Conservation (phyloP, 2,329 filamentous ascomycete species). For the Fusarium coicis region DNA sequence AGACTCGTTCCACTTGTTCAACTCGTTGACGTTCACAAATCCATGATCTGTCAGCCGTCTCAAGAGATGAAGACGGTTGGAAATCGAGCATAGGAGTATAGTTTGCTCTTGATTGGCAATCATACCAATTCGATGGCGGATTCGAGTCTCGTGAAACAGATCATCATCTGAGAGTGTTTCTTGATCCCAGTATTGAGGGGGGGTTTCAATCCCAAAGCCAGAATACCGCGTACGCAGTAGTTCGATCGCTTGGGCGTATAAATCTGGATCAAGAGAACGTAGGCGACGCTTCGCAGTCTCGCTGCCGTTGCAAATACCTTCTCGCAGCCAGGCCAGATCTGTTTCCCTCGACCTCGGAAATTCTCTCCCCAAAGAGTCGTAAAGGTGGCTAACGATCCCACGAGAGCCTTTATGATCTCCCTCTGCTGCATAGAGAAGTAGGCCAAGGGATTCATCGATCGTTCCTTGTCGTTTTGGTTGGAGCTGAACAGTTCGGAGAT, state of each 20-base stretch:
- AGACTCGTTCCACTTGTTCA: not conserved
- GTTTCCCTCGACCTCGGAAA: not conserved
- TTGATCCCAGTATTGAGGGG: not conserved
- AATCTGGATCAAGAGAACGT: not conserved
- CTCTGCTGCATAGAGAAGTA: not conserved
- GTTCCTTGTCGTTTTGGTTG: not conserved
- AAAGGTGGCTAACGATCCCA: not conserved
- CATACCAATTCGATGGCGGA: not conserved
- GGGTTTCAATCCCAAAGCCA: not conserved
- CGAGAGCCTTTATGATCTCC: not conserved
- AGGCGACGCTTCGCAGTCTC: not conserved
- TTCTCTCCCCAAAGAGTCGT: fast-evolving
- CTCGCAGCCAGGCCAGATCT: not conserved
- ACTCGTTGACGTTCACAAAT: not conserved
- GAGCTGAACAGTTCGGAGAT: not conserved
- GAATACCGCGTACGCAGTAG: not conserved
- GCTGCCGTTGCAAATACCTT: not conserved
- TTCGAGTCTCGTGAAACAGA: not conserved
- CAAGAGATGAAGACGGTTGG: not conserved
- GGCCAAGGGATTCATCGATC: not conserved
- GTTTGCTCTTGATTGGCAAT: not conserved
- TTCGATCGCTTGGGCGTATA: no score
- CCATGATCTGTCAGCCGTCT: fast-evolving
- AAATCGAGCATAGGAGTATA: not conserved
- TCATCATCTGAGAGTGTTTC: not conserved